Base-by-base conservation (phyloP, 108 stramenopile species). In the Nitzschia palea region DNA sequence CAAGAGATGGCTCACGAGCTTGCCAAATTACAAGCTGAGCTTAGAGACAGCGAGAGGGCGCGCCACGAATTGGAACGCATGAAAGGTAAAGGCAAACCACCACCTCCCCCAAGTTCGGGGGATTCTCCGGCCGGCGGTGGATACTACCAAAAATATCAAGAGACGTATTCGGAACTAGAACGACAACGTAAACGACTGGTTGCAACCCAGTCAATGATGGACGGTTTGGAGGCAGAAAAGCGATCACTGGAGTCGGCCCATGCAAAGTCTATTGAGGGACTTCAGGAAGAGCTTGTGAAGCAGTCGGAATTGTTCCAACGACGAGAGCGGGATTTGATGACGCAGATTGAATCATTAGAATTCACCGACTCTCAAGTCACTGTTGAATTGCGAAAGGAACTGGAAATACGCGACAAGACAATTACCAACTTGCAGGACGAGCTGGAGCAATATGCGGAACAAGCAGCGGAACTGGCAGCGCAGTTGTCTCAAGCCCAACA, bases 381-480 rank as follows among this genome's bases (percentile, higher is more conserved):
- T 15, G 50, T 45, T 20, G 43, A 57, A 4, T 35, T 71, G 36
- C 42, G 22, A 27, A 56, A 47, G 18, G 28, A 30, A 44, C 42
- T 82, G 31, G 23, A 44, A 12, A 40, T 74, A 57, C 80, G 75
- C 22, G 68, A 79, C 17, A 48, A 52, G n/a, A 56, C 51, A 12
- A 77, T 83, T 56, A 63, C 57, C 17, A 31, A 35, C 5, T 44
- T 83, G 25, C 63, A 70, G 25, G 65, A 74, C 37, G 53, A 83
- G 50, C 35, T 83, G 23, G 31, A 50, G 14, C 40, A 78, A 18
- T 73, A 66, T 44, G 67, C 66, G 12, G 82, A 84, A 25, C 73
- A 84, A 66, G 67, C 73, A 4, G 80, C 76, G 26, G 80, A 81
- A 22, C 47, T 89, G 40, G 70, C 70, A 26, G 59, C 68, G 3